phyloP scores from a whole-genome alignment of 768 basidiomycete genomes.

The Phaeolepiota aurea region DNA sequence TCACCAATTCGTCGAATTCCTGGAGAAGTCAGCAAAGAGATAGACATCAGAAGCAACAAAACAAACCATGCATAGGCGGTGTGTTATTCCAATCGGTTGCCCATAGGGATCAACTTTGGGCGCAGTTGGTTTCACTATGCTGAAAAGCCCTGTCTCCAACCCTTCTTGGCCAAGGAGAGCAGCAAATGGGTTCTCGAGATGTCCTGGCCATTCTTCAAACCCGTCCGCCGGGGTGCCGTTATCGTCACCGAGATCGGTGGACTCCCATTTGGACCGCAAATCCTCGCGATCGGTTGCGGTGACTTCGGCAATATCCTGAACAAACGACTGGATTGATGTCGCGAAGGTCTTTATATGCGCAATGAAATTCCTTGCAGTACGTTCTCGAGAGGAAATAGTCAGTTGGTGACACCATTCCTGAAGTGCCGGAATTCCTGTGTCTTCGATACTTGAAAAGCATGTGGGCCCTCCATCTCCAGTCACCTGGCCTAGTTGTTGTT shows the following conservation, averaged over 20 bases:
- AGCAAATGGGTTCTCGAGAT: slow-evolving; percentile 21
- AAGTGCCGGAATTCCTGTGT: slow-evolving; percentile 49
- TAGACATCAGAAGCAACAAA: background rate
- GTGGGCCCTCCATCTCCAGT: slow-evolving; percentile 51
- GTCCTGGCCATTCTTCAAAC: background rate
- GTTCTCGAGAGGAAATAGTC: slow-evolving; percentile 45
- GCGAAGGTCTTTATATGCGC: slow-evolving; percentile 40
- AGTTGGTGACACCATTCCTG: slow-evolving; percentile 51
- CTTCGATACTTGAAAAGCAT: slow-evolving; percentile 42
- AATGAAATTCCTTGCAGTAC: slow-evolving; percentile 33
- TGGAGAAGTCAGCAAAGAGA: slow-evolving; percentile 11
- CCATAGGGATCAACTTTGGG: slow-evolving; percentile 35
- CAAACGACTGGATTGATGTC: slow-evolving; percentile 36
- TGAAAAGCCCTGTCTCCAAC: slow-evolving; percentile 22
- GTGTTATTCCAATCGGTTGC: slow-evolving; percentile 35
- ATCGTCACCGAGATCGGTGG: slow-evolving; percentile 13
- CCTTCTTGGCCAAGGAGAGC: slow-evolving; percentile 20
- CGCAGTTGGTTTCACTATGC: slow-evolving; percentile 19
- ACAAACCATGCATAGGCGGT: slow-evolving; percentile 31
- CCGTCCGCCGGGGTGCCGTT: too few species aligned
- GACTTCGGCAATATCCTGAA: slow-evolving; percentile 43
- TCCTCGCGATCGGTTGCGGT: slow-evolving; percentile 40
- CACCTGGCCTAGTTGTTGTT: slow-evolving; percentile 34
- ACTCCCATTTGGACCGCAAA: slow-evolving; percentile 47
- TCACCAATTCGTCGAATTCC: slow-evolving; percentile 39